Conservation (phyloP, 176 grass and related monocot genomes). For the Aegilops sharonensis region DNA sequence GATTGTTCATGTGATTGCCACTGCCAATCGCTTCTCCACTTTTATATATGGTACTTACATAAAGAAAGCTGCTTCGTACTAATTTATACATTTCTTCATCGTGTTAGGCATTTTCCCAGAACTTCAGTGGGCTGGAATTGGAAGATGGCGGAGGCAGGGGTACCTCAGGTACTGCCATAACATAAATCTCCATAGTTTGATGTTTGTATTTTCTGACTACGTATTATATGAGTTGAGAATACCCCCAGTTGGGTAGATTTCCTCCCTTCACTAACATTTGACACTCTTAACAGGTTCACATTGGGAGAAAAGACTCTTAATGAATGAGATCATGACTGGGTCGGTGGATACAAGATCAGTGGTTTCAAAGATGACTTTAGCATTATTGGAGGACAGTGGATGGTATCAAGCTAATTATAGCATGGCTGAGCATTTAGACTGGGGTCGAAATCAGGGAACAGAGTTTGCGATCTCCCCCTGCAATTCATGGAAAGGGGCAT, state of each 20-base stretch:
- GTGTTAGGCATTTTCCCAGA: conserved; percentile 86
- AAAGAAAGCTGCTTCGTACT: not conserved
- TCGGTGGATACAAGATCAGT: conserved; percentile 97
- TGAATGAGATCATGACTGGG: conserved; percentile 99
- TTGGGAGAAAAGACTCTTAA: conserved; percentile 98
- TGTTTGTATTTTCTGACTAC: not conserved
- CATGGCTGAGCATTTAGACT: conserved; percentile 92
- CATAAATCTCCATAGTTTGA: not conserved
- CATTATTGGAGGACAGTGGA: conserved; percentile 96
- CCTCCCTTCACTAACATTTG: conserved; percentile 11
- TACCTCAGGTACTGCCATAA: conserved; percentile 75
- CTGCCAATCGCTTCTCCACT: conserved; percentile 6
- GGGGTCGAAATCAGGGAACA: conserved; percentile 95
- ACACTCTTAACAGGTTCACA: conserved; percentile 65
- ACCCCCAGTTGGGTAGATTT: conserved; percentile 4
- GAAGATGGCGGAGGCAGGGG: conserved; percentile 98
- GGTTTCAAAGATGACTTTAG: conserved; percentile 98
- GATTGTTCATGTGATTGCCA: not conserved
- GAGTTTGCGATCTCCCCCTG: conserved; percentile 87
- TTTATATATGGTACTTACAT: conserved; percentile 17
- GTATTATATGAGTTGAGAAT: conserved; percentile 8
- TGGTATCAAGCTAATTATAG: conserved; percentile 99
- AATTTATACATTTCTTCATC: conserved; percentile 19
- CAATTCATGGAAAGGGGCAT: conserved; percentile 90
- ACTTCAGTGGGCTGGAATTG: conserved; percentile 94